A percentile compares a stretch with the other conserved stretches of the same genome.
Conservation (phyloP, 768 basidiomycete genomes). For the Agaricus subrufescens region DNA sequence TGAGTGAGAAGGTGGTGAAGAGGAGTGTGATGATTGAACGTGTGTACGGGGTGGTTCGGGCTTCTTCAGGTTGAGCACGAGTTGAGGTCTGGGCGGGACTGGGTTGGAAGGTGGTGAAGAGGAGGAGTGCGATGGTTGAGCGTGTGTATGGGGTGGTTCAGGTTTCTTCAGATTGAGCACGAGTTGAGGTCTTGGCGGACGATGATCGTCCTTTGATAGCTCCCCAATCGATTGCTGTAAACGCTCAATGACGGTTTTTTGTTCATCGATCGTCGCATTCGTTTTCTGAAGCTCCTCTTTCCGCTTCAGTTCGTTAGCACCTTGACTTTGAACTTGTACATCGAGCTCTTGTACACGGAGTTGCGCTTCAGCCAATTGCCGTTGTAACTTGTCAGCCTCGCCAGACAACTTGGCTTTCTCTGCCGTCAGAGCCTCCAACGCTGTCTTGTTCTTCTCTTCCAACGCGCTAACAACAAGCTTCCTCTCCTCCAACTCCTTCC, state of each 20-base stretch:
- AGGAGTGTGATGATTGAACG: neutral
- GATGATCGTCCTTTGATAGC: neutral
- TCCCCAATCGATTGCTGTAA: constrained; percentile 1
- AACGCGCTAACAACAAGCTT: neutral
- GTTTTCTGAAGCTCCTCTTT: neutral
- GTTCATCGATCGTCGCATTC: neutral
- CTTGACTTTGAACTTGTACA: neutral
- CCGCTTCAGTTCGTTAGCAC: neutral
- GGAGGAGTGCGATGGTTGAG: neutral
- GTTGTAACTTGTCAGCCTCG: neutral
- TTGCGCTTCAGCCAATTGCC: neutral
- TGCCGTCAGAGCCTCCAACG: neutral
- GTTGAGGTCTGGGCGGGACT: neutral
- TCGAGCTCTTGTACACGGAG: neutral
- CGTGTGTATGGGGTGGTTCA: neutral
- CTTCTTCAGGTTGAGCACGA: neutral
- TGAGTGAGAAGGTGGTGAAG: neutral
- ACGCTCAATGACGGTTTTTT: constrained; percentile 1
- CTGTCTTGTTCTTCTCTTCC: neutral
- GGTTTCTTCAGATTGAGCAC: neutral
- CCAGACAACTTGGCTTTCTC: neutral
- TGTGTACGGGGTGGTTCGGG: neutral
- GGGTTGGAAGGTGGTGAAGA: neutral
- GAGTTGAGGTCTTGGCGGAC: neutral
- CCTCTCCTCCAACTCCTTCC: neutral